These are phyloP conservation scores for Monosporascus sp. DNA, from an alignment of 2,329 filamentous ascomycete species.

Conservation along the genomic window DNA sequence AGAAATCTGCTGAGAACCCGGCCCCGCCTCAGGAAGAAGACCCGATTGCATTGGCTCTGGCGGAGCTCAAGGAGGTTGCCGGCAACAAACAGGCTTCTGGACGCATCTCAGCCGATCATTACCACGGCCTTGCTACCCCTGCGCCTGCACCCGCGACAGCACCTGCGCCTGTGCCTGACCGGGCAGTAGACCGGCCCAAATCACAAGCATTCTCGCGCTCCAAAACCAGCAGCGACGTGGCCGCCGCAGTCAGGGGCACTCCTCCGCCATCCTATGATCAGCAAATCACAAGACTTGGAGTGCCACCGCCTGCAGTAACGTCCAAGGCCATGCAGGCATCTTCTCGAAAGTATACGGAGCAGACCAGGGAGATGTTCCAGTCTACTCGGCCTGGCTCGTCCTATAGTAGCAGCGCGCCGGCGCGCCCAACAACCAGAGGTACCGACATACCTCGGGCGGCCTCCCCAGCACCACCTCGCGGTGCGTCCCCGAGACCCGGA, in stretches of 20 bases:
- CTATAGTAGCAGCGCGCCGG: constrained; percentile 30
- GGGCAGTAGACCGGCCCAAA: constrained; percentile 26
- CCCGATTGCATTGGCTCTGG: constrained; percentile 86
- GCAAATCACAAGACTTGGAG: constrained; percentile 72
- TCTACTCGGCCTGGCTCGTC: constrained; percentile 31
- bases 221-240: constrained; percentile 36
- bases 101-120: constrained; percentile 91
- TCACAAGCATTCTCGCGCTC: constrained; percentile 37
- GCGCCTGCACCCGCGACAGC: constrained; percentile 38
- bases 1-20: constrained; percentile 32
- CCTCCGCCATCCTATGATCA: constrained; percentile 85
- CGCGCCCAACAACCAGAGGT: constrained; percentile 55
- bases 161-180: constrained; percentile 40
- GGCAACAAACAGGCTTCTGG: constrained; percentile 71
- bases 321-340: constrained; percentile 94
- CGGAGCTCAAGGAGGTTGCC: constrained; percentile 80
- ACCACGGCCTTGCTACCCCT: constrained; percentile 88
- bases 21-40: constrained; percentile 61
- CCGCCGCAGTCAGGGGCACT: constrained; percentile 62
- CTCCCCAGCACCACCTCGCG: constrained; percentile 65
- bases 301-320: constrained; percentile 87
- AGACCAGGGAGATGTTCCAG: constrained; percentile 75
- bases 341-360: constrained; percentile 78
- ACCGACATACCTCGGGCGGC: constrained; percentile 54
- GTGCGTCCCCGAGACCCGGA: constrained; percentile 56